Percentiles rank a stretch among this genome's conserved stretches.
phyloP scores from a whole-genome alignment of 2,329 filamentous ascomycete genomes.

The Microcyclosporella mali region DNA sequence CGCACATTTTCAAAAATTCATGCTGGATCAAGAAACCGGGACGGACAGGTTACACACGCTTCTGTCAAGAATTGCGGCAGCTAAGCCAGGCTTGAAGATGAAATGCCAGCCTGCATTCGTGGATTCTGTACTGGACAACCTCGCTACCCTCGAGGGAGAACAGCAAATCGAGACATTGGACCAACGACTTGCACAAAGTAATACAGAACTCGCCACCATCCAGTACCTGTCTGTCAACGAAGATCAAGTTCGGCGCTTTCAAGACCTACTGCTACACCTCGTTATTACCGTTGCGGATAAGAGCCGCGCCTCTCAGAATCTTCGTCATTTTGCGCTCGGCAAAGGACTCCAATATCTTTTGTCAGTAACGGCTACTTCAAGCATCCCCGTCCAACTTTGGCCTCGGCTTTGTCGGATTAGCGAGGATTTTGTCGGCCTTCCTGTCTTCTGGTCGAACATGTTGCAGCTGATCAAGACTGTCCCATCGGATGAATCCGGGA shows the following conservation, averaged over 20 bases:
- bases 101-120: slow-evolving; percentile 5
- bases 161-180: background rate
- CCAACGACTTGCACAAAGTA: slow-evolving; percentile 8
- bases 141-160: background rate
- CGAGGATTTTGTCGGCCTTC: slow-evolving; percentile 8
- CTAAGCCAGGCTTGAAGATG: slow-evolving; percentile 9
- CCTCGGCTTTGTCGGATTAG: slow-evolving; percentile 16
- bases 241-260: too few species aligned
- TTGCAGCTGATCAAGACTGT: slow-evolving; percentile 13
- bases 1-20: slow-evolving; percentile 77
- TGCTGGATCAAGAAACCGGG: slow-evolving; percentile 48
- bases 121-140: background rate
- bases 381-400: slow-evolving; percentile 12
- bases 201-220: slow-evolving; percentile 14
- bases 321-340: slow-evolving; percentile 18
- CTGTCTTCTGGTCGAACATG: slow-evolving; percentile 27
- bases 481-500: slow-evolving; percentile 10
- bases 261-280: too few species aligned
- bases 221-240: slow-evolving; percentile 15
- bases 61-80: slow-evolving; percentile 8
- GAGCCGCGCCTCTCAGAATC: background rate
- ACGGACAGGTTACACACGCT: slow-evolving; percentile 9
- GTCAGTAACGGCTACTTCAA: background rate
- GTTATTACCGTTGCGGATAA: background rate
- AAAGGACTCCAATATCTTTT: slow-evolving; percentile 19